Percentiles rank a stretch among this genome's conserved stretches.
Conservation (phyloP, 164 flowering plant species). For the Magnolia kwangsiensis region DNA sequence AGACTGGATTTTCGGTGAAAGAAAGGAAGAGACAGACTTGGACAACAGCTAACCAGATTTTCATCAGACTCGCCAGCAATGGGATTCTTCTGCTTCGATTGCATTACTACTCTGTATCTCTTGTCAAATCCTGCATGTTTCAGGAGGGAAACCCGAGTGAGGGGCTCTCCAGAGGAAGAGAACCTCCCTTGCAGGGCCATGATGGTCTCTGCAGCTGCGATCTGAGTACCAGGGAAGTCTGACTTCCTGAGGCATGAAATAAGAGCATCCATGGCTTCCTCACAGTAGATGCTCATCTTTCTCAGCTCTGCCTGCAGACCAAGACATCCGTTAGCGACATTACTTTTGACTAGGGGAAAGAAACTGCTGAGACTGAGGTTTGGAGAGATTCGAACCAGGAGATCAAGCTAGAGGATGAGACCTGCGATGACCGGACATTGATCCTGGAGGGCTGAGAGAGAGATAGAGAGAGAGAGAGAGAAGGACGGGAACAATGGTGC, state of each 20-base stretch:
- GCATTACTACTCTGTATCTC: constrained; percentile 32
- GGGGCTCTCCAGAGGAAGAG: constrained; percentile 62
- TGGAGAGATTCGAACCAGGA: constrained; percentile 43
- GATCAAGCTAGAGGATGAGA: constrained; percentile 79
- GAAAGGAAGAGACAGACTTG: background rate
- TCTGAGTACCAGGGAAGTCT: constrained; percentile 49
- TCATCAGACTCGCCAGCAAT: constrained; percentile 33
- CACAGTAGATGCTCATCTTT: constrained; percentile 83
- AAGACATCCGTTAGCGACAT: constrained; percentile 1
- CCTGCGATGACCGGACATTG: constrained; percentile 66
- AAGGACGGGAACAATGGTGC: no score
- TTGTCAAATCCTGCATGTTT: constrained; percentile 60
- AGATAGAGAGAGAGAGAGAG: no score
- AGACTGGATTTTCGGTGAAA: background rate
- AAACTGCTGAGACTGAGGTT: background rate
- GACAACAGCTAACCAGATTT: constrained; percentile 31
- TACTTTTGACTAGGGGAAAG: background rate
- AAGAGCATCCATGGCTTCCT: constrained; percentile 73
- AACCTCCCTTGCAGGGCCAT: constrained; percentile 69
- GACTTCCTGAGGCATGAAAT: constrained; percentile 64
- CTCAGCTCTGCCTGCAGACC: constrained; percentile 58
- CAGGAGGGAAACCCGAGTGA: constrained; percentile 52
- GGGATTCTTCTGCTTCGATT: constrained; percentile 31
- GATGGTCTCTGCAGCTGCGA: constrained; percentile 70
- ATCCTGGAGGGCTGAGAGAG: constrained; percentile 47